Percentiles rank a stretch among this genome's conserved stretches.
Conservation (phyloP, 345 rosid genomes). For the Reutealis trisperma region DNA sequence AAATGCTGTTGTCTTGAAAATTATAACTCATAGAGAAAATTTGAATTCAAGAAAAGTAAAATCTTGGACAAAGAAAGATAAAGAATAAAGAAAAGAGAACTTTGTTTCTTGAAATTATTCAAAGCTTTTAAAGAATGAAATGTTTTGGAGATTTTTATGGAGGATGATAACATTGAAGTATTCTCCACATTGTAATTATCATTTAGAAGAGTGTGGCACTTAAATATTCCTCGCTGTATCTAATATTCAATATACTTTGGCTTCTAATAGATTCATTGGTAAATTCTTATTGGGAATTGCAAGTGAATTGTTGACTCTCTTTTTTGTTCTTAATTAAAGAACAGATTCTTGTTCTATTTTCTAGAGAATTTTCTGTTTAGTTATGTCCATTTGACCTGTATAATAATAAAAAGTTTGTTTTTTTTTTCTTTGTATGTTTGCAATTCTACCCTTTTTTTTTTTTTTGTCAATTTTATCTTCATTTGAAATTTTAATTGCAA, state of each 20-base stretch:
- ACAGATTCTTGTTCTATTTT: too few relatives aligned
- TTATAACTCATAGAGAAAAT: slow-evolving; percentile 12
- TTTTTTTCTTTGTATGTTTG: too few relatives aligned
- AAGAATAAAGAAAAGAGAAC: not conserved
- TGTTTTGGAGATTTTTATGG: slow-evolving; percentile 9
- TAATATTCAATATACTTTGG: not conserved
- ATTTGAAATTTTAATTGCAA: too few relatives aligned
- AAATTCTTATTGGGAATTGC: too few relatives aligned
- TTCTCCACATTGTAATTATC: slow-evolving; percentile 22
- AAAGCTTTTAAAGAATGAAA: not conserved
- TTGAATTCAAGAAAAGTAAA: not conserved
- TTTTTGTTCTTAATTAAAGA: too few relatives aligned
- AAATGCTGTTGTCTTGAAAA: too few relatives aligned
- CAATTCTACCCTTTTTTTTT: too few relatives aligned
- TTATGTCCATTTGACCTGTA: too few relatives aligned
- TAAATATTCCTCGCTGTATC: not conserved
- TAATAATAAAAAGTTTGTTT: too few relatives aligned
- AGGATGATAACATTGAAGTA: slow-evolving; percentile 24
- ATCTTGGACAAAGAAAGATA: not conserved
- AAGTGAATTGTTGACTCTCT: too few relatives aligned
- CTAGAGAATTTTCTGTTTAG: too few relatives aligned
- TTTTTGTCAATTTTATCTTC: too few relatives aligned
- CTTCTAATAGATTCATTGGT: not conserved
- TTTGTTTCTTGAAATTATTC: not conserved
- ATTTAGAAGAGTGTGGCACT: not conserved